These are phyloP conservation scores for Cyberlindnera misumaiensis DNA, from an alignment of 805 yeast genomes.

Conservation along the genomic window DNA sequence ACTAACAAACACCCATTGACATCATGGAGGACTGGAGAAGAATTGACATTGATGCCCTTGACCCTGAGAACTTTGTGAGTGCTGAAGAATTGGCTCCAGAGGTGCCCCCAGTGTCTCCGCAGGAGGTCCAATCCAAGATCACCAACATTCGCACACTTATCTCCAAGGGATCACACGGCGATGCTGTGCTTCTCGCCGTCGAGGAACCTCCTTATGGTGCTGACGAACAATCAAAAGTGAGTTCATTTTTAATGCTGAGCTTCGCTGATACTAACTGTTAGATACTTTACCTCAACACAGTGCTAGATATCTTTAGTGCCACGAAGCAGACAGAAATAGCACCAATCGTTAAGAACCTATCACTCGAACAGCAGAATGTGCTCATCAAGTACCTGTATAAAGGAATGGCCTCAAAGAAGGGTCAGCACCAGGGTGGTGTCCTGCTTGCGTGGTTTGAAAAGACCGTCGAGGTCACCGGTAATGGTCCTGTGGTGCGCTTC, in stretches of 20 bases:
- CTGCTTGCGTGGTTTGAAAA: conserved; percentile 90
- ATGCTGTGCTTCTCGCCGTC: conserved; percentile 60
- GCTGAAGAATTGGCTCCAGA: conserved; percentile 56
- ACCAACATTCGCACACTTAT: conserved; percentile 54
- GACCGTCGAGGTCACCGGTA: conserved; percentile 75
- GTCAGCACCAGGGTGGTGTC: conserved; percentile 81
- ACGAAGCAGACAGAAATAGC: conserved; percentile 64
- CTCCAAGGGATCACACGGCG: conserved; percentile 64
- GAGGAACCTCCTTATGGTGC: conserved; percentile 82
- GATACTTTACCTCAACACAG: conserved; percentile 41
- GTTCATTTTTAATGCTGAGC: conserved; percentile 16
- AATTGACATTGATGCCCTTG: conserved; percentile 88
- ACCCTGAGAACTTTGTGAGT: conserved; percentile 65
- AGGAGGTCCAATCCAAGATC: conserved; percentile 49
- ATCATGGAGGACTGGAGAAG: conserved; percentile 81
- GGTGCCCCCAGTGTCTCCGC: conserved; percentile 34
- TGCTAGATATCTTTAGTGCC: conserved; percentile 65
- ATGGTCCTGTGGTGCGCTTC: conserved; percentile 83
- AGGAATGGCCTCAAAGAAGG: conserved; percentile 71
- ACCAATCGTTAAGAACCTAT: conserved; percentile 50
- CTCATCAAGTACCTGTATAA: conserved; percentile 80
- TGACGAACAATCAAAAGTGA: conserved; percentile 43
- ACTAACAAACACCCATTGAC: no score
- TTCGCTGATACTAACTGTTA: conserved; percentile 24
- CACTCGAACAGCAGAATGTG: conserved; percentile 62